These are phyloP conservation scores for Thelephora aurantiotincta DNA, from an alignment of 768 basidiomycete species.

Conservation along the genomic window DNA sequence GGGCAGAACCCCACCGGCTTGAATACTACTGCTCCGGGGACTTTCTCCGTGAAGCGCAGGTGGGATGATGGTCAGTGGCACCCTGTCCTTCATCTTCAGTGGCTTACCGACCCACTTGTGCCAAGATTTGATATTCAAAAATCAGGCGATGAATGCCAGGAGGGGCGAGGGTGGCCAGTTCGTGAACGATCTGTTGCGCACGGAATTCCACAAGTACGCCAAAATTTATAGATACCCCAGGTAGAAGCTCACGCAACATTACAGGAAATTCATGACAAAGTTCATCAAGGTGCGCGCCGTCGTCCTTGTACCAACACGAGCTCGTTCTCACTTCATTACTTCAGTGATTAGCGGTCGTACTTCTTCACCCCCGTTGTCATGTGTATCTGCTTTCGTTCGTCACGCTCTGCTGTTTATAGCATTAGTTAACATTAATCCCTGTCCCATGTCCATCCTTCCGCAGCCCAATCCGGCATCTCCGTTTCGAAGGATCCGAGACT, in stretches of 20 bases:
- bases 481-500: constrained; percentile 75
- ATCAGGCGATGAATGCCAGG: constrained; percentile 68
- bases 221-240: background rate
- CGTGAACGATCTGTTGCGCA: constrained; percentile 89
- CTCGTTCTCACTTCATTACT: background rate
- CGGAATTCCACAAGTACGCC: constrained; percentile 85
- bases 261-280: constrained; percentile 83
- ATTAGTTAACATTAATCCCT: constrained; percentile 1
- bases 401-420: background rate
- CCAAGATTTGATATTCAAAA: constrained; percentile 95
- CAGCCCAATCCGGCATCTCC: constrained; percentile 83
- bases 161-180: constrained; percentile 66
- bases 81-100: background rate
- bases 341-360: constrained; percentile 5
- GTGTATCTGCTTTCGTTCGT: background rate
- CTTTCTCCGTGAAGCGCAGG: constrained; percentile 82
- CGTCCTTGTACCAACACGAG: background rate
- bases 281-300: constrained; percentile 59
- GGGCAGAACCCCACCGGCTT: constrained; percentile 58
- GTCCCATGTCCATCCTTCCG: constrained; percentile 58
- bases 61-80: constrained; percentile 80
- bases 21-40: constrained; percentile 62
- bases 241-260: constrained; percentile 1
- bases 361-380: background rate
- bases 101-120: constrained; percentile 6